A percentile compares a stretch with the other conserved stretches of the same genome.
Conservation (phyloP, 495 filamentous ascomycete genomes). For the Thozetella sp. region DNA sequence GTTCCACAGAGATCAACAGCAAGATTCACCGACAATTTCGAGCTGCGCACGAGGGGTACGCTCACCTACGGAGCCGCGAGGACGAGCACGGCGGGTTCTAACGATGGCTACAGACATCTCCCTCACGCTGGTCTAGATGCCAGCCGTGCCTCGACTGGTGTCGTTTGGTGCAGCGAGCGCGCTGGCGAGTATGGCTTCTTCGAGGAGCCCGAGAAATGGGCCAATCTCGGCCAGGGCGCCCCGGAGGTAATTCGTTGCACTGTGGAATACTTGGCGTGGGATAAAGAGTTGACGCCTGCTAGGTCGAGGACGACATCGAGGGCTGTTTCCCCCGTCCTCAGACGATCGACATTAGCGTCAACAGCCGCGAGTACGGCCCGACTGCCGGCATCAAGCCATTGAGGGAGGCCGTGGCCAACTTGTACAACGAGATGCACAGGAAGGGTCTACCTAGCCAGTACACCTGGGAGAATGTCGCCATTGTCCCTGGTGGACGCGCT, state of each 20-base stretch:
- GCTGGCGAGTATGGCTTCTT: slow-evolving; percentile 79
- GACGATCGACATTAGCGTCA: slow-evolving; percentile 74
- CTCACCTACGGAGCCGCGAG: too few species aligned
- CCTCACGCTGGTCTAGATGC: slow-evolving; percentile 90
- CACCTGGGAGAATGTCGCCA: slow-evolving; percentile 98
- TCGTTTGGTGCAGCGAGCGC: slow-evolving; percentile 85
- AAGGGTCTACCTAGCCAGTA: slow-evolving; percentile 88
- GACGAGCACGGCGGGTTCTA: too few species aligned
- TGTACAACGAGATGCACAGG: slow-evolving; percentile 93
- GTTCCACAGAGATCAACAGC: slow-evolving; percentile 66
- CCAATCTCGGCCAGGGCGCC: slow-evolving; percentile 93
- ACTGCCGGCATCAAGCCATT: slow-evolving; percentile 92
- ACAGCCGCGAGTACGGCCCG: slow-evolving; percentile 86
- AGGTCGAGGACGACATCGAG: slow-evolving; percentile 86
- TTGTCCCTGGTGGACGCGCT: slow-evolving; percentile 91
- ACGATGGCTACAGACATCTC: slow-evolving; percentile 50
- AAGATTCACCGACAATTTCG: slow-evolving; percentile 87
- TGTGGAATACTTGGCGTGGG: background rate
- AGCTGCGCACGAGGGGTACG: slow-evolving; percentile 73
- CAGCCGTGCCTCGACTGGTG: slow-evolving; percentile 77
- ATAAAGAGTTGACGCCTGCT: background rate
- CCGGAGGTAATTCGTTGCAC: slow-evolving; percentile 57
- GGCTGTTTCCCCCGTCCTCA: slow-evolving; percentile 87
- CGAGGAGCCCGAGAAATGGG: slow-evolving; percentile 83
- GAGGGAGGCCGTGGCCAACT: slow-evolving; percentile 82